These are phyloP conservation scores for Sphagnurus paluster DNA, from an alignment of 1,284 basidiomycete species.

Conservation along the genomic window DNA sequence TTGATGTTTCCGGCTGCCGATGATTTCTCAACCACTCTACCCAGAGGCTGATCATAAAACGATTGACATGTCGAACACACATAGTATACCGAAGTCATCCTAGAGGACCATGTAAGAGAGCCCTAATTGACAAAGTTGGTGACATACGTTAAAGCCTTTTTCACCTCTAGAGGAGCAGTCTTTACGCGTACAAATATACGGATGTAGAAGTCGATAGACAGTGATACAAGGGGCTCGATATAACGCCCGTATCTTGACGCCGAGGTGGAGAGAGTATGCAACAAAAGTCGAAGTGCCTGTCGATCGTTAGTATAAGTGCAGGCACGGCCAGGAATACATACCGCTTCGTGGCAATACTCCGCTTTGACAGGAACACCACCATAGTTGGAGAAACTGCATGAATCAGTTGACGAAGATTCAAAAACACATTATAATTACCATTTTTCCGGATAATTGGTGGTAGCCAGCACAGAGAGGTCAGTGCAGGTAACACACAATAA, in stretches of 20 bases:
- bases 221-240: slow-evolving; percentile 87
- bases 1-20: slow-evolving; percentile 56
- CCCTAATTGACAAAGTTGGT: neutral
- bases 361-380: slow-evolving; percentile 91
- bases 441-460: slow-evolving; percentile 96
- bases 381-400: slow-evolving; percentile 85
- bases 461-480: slow-evolving; percentile 91
- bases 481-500: slow-evolving; percentile 96
- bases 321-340: slow-evolving; percentile 35
- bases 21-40: slow-evolving; percentile 60
- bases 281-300: slow-evolving; percentile 86
- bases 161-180: slow-evolving; percentile 83
- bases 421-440: slow-evolving; percentile 50
- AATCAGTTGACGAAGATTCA: neutral
- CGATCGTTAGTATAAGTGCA: slow-evolving; percentile 5
- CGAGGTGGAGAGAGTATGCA: slow-evolving; percentile 83
- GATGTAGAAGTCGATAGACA: slow-evolving; percentile 98
- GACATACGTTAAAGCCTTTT: slow-evolving; percentile 74
- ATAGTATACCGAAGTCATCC: slow-evolving; percentile 83
- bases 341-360: slow-evolving; percentile 94
- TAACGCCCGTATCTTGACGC: slow-evolving; percentile 92
- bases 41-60: slow-evolving; percentile 79
- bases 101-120: slow-evolving; percentile 29
- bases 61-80: slow-evolving; percentile 83
- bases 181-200: slow-evolving; percentile 87